Evolutionary conservation across 768 basidiomycete species (phyloP).

Genomic region (Trametes cingulata): DNA sequence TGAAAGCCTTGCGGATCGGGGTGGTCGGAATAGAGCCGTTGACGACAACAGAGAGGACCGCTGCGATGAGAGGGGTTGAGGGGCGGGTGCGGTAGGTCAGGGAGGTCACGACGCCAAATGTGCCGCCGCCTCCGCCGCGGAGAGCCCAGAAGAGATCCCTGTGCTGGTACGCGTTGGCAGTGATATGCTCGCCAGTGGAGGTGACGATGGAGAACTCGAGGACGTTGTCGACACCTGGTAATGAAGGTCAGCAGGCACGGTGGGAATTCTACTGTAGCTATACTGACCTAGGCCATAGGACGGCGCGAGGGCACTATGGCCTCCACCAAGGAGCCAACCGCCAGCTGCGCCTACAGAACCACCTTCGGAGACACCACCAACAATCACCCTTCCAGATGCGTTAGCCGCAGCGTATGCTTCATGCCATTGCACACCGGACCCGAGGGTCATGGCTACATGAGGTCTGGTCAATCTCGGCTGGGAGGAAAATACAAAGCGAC

Average conservation of each 20-base stretch:
- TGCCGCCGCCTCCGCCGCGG: slow-evolving; percentile 42
- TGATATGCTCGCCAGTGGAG: slow-evolving; percentile 46
- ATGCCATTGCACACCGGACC: slow-evolving; percentile 25
- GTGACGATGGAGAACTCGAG: slow-evolving; percentile 54
- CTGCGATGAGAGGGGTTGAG: slow-evolving; percentile 34
- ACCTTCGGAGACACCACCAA: not conserved
- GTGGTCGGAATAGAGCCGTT: slow-evolving; percentile 6
- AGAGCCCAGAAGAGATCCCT: slow-evolving; percentile 56
- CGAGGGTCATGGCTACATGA: slow-evolving; percentile 36
- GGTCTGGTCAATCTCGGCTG: not conserved
- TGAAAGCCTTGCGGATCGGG: not conserved
- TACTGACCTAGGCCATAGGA: slow-evolving; percentile 32
- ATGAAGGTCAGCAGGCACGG: not conserved
- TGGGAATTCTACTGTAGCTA: not conserved
- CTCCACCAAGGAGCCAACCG: slow-evolving; percentile 42
- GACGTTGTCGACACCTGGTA: slow-evolving; percentile 23
- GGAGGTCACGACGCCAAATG: slow-evolving; percentile 40
- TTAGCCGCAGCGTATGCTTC: slow-evolving; percentile 6
- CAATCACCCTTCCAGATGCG: not conserved
- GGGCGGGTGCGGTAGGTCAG: slow-evolving; percentile 49
- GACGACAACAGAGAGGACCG: slow-evolving; percentile 20
- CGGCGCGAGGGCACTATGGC: slow-evolving; percentile 33
- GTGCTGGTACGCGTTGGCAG: slow-evolving; percentile 47
- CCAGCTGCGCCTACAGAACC: slow-evolving; percentile 49
- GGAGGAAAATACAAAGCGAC: not conserved